Evolutionary conservation across 2,329 filamentous ascomycete genomes (phyloP).

Genomic region (Colletotrichum destructivum): DNA sequence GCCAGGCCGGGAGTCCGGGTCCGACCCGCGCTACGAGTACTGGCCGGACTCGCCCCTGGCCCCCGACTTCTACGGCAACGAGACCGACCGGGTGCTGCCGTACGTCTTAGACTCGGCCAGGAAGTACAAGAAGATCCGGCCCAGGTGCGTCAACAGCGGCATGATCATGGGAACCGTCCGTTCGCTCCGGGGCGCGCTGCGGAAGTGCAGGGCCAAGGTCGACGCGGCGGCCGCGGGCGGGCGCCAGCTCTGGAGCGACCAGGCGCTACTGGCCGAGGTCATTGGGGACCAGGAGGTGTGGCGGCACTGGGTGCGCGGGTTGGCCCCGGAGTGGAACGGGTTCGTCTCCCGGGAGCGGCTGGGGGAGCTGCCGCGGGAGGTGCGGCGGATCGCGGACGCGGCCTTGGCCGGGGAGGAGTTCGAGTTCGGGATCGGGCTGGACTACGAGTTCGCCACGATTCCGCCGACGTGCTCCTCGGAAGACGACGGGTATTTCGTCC

Average conservation of each 20-base stretch:
- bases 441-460: constrained; percentile 56
- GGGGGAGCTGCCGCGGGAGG: constrained; percentile 38
- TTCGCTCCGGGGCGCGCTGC: constrained; percentile 46
- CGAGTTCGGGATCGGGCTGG: constrained; percentile 57
- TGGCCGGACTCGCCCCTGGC: constrained; percentile 56
- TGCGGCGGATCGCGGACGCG: constrained; percentile 48
- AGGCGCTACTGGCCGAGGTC: constrained; percentile 56
- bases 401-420: constrained; percentile 50
- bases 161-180: constrained; percentile 55
- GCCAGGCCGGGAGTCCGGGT: constrained; percentile 52
- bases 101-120: constrained; percentile 50
- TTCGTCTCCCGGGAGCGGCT: constrained; percentile 39
- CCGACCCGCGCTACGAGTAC: constrained; percentile 53
- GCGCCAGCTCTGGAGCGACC: constrained; percentile 57
- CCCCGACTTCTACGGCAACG: constrained; percentile 51
- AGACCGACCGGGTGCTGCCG: constrained; percentile 50
- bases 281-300: constrained; percentile 57
- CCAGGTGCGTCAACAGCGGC: constrained; percentile 54
- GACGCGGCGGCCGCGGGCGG: constrained; percentile 47
- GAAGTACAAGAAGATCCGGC: constrained; percentile 52
- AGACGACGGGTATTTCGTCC: constrained; percentile 54
- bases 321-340: constrained; percentile 53
- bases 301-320: constrained; percentile 51
- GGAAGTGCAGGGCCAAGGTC: constrained; percentile 50
- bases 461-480: constrained; percentile 55